phyloP scores from a whole-genome alignment of 441 rosid genomes.

The Macaranga tanarius region DNA sequence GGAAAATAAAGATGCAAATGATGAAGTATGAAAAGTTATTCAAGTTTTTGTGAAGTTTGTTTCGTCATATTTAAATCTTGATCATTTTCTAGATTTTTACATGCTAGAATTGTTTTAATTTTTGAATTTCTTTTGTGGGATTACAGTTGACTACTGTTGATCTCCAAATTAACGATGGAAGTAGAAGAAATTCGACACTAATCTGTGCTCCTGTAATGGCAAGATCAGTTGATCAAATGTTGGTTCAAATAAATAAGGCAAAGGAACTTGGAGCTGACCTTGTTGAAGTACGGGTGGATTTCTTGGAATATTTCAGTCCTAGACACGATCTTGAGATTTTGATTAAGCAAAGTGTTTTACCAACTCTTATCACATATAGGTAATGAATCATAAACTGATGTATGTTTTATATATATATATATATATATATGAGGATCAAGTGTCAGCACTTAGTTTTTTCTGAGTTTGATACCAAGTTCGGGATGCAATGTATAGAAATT shows the following conservation, averaged over 20 bases:
- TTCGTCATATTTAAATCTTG: neutral
- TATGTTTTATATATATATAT: no score
- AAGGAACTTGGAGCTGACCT: conserved; percentile 66
- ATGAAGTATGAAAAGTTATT: neutral
- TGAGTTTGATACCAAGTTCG: neutral
- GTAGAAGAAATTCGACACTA: conserved; percentile 36
- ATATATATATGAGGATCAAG: neutral
- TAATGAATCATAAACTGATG: conserved; percentile 13
- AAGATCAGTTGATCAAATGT: conserved; percentile 55
- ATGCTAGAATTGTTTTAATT: neutral
- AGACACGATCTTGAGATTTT: conserved; percentile 44
- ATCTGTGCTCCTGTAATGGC: conserved; percentile 52
- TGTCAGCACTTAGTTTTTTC: neutral
- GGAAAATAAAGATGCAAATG: neutral
- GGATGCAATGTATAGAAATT: neutral
- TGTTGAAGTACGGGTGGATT: conserved; percentile 74
- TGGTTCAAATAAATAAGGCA: conserved; percentile 49
- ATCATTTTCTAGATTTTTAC: neutral
- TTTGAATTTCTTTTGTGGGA: neutral
- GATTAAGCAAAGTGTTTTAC: conserved; percentile 46
- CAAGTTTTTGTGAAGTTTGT: neutral
- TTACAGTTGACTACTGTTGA: conserved; percentile 40
- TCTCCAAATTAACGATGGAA: conserved; percentile 34
- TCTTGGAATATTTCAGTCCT: conserved; percentile 51
- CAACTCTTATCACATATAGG: conserved; percentile 61